These are phyloP conservation scores for Diaporthe sp. DNA, from an alignment of 2,329 filamentous ascomycete genomes.

Conservation along the genomic window DNA sequence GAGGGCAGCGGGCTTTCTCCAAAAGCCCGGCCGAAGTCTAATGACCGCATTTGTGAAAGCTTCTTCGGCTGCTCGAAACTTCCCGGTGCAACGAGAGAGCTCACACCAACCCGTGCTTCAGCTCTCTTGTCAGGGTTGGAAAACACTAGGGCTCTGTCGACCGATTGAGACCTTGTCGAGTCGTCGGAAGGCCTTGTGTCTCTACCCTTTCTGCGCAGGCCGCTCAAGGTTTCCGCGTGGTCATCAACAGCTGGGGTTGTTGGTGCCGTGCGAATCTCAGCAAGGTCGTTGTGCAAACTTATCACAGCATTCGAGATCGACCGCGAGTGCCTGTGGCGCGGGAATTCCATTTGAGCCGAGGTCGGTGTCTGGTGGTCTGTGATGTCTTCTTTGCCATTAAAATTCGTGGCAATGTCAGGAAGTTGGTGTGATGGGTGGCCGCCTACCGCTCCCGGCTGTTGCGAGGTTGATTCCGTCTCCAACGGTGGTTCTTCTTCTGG, in stretches of 20 bases:
- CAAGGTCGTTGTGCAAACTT: conserved; percentile 53
- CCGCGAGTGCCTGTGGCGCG: conserved; percentile 60
- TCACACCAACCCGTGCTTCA: conserved; percentile 74
- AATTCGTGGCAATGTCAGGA: conserved; percentile 52
- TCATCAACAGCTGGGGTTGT: conserved; percentile 55
- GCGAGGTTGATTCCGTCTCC: conserved; percentile 50
- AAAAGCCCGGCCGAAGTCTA: conserved; percentile 53
- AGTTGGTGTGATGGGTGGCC: conserved; percentile 51
- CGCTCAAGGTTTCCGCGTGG: conserved; percentile 57
- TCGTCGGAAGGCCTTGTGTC: conserved; percentile 59
- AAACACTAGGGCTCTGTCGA: conserved; percentile 72
- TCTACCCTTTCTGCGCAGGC: conserved; percentile 58
- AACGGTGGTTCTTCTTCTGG: conserved; percentile 66
- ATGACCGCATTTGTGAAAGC: conserved; percentile 62
- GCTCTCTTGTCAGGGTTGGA: conserved; percentile 74
- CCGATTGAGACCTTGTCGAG: conserved; percentile 70
- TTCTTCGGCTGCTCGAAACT: conserved; percentile 65
- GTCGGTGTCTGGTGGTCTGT: conserved; percentile 49
- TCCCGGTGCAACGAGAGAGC: conserved; percentile 72
- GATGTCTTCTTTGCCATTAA: conserved; percentile 53
- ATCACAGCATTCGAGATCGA: conserved; percentile 62
- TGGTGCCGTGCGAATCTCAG: conserved; percentile 52
- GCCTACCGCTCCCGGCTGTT: conserved; percentile 56
- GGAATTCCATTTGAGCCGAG: conserved; percentile 48
- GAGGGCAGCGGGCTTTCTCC: conserved; percentile 50